phyloP scores from a whole-genome alignment of 1,284 basidiomycete genomes.

The Moesziomyces antarcticus region DNA sequence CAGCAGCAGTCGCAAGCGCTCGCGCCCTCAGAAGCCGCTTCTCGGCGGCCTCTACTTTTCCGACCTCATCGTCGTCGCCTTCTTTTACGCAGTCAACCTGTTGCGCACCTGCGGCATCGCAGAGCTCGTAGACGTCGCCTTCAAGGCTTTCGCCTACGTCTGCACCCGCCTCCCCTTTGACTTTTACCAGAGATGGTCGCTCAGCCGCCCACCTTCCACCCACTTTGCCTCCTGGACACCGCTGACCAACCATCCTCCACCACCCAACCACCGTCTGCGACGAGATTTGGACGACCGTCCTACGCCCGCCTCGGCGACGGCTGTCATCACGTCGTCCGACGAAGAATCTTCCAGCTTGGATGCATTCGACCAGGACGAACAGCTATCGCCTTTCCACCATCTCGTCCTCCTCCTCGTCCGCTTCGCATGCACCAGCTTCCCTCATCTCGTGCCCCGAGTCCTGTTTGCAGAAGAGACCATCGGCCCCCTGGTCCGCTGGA shows the following conservation, averaged over 20 bases:
- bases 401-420: slow-evolving; percentile 55
- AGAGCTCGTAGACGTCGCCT: slow-evolving; percentile 60
- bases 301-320: slow-evolving; percentile 1
- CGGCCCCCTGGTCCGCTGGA: slow-evolving; percentile 63
- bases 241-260: background rate
- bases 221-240: slow-evolving; percentile 14
- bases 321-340: slow-evolving; percentile 13
- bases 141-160: slow-evolving; percentile 49
- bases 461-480: slow-evolving; percentile 65
- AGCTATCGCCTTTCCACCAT: slow-evolving; percentile 62
- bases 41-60: slow-evolving; percentile 64
- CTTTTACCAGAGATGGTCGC: slow-evolving; percentile 51
- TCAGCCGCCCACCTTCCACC: slow-evolving; percentile 31
- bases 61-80: slow-evolving; percentile 61
- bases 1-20: slow-evolving; percentile 13
- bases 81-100: slow-evolving; percentile 59
- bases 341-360: slow-evolving; percentile 23
- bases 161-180: slow-evolving; percentile 46
- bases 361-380: slow-evolving; percentile 19
- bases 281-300: background rate
- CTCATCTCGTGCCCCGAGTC: slow-evolving; percentile 62
- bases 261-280: background rate
- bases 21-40: slow-evolving; percentile 35
- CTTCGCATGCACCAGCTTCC: slow-evolving; percentile 63
- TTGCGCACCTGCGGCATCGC: slow-evolving; percentile 59